Evolutionary conservation across 2,329 filamentous ascomycete species (phyloP), one percentile per base, ranked within the genome.

Genomic region (Microdochium paspali): DNA sequence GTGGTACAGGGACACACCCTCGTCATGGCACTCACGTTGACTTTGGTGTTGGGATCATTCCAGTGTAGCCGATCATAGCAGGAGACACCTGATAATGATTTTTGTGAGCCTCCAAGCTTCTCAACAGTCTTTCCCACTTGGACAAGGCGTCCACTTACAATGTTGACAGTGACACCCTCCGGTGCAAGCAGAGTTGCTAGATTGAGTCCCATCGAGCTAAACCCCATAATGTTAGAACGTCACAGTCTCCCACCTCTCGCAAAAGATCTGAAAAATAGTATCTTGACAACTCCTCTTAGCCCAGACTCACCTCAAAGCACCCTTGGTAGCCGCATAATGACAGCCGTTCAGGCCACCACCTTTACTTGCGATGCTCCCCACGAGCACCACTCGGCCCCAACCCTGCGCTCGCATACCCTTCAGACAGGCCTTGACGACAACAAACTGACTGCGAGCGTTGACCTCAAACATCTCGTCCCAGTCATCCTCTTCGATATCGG

Each of bases 401-500:
- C 49, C 45, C 48, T 65, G 62, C 0, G 46, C 24, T 6, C 62
- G 53, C 62, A 65, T 65, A 0, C 57, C 59, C 12, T 53, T 47
- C 2, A 64, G 28, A 39, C 62, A 64, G 1, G 56, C 57, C 25
- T 60, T 63, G 2, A 61, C 61, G 2, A 65, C 57, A 4, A 63
- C 61, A 44, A 66, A 65, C 44, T 65, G 62, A 47, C 61, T 63
- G 13, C 61, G 53, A 1, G 58, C 44, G 48, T 66, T 64, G 24
- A 65, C 54, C 26, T 65, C 62, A 53, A 66, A 60, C 49, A 65
- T 55, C 43, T 62, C 56, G 50, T 66, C 63, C 63, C 64, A 66
- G 35, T 66, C 62, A 2, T 62, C 61, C 28, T 66, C 64, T 28
- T 47, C 48, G 24, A 66, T 65, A 20, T 66, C 55, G 2, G 50